These are phyloP conservation scores for Chaetomiaceae sp. DNA, from an alignment of 2,329 filamentous ascomycete genomes.

Conservation along the genomic window DNA sequence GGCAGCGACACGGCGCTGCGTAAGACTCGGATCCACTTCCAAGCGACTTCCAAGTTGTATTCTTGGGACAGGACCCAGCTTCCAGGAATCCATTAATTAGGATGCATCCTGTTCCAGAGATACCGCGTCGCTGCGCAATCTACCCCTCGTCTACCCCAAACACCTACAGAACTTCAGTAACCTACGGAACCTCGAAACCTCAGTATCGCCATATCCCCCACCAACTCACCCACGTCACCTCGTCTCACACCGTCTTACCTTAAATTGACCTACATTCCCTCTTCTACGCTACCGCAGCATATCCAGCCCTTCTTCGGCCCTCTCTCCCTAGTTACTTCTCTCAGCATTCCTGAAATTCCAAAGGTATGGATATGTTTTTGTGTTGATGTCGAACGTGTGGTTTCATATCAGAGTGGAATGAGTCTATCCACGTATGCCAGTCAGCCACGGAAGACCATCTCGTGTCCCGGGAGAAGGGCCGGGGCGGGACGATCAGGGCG, in stretches of 20 bases:
- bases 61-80: not conserved
- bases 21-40: slow-evolving; percentile 13
- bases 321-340: not conserved
- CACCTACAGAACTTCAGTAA: not conserved
- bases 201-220: too few species aligned
- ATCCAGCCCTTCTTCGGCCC: not conserved
- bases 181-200: too few species aligned
- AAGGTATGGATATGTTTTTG: slow-evolving; percentile 8
- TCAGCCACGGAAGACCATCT: not conserved
- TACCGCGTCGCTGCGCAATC: not conserved
- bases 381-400: not conserved
- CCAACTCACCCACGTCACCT: not conserved
- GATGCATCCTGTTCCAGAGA: slow-evolving; percentile 1
- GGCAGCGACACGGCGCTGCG: not conserved
- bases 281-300: not conserved
- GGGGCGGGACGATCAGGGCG: slow-evolving; percentile 9
- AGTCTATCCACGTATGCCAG: slow-evolving; percentile 1
- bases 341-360: slow-evolving; percentile 8
- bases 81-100: slow-evolving; percentile 5
- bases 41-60: not conserved
- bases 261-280: not conserved
- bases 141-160: not conserved
- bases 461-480: not conserved
- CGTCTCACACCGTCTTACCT: not conserved
- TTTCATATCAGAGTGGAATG: not conserved